Percentiles rank a stretch among this genome's conserved stretches.
phyloP scores from a whole-genome alignment of 2,329 filamentous ascomycete species.

The Aspergillus felis region DNA sequence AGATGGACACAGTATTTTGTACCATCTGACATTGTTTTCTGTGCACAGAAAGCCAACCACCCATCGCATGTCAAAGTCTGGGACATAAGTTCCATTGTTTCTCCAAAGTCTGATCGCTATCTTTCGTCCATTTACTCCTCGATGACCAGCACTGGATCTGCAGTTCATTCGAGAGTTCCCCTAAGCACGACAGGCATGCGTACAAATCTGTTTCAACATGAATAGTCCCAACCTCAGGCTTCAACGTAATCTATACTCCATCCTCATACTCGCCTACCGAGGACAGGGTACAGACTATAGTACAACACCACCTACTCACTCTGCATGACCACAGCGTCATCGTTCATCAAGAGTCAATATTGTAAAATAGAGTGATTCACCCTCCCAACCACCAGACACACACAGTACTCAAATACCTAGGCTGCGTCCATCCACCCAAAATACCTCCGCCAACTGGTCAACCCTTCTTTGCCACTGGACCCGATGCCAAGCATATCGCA shows the following conservation, averaged over 20 bases:
- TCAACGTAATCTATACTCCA: too few relatives aligned
- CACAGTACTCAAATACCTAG: not conserved
- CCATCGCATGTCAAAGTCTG: too few relatives aligned
- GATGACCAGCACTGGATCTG: not conserved
- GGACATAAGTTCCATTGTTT: too few relatives aligned
- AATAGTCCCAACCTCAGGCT: too few relatives aligned
- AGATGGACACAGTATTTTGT: too few relatives aligned
- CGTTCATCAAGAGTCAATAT: not conserved
- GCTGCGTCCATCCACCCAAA: not conserved
- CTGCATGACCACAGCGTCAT: not conserved
- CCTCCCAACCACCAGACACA: too few relatives aligned
- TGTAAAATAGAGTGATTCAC: not conserved
- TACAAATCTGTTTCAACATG: not conserved
- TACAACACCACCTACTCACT: not conserved
- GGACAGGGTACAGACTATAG: not conserved
- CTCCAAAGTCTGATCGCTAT: not conserved
- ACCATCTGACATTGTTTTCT: too few relatives aligned
- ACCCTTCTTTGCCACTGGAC: slow-evolving; percentile 2
- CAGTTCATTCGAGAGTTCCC: not conserved
- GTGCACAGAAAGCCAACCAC: too few relatives aligned
- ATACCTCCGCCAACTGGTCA: not conserved
- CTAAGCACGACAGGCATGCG: too few relatives aligned
- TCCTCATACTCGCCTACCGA: not conserved
- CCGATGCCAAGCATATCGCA: not conserved
- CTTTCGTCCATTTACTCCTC: not conserved